Conservation (phyloP, 1,284 basidiomycete genomes). For the Neolentinus lepideus region DNA sequence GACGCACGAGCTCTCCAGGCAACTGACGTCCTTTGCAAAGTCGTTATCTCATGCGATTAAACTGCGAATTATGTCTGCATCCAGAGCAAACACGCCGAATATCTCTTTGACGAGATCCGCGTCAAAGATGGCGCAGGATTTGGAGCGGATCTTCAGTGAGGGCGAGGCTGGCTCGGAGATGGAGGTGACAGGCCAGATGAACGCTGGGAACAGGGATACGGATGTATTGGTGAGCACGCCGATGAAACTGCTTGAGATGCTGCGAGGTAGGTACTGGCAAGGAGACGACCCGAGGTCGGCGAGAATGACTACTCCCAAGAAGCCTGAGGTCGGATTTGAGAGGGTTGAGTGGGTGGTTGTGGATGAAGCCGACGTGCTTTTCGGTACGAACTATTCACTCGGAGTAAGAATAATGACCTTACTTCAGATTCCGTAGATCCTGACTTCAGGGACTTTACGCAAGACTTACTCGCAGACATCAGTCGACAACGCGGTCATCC, state of each 20-base stretch:
- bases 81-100: constrained; percentile 47
- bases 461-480: constrained; percentile 61
- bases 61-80: constrained; percentile 67
- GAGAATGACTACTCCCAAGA: constrained; percentile 5
- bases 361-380: constrained; percentile 87
- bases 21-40: constrained; percentile 71
- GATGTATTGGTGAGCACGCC: constrained; percentile 79
- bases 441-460: constrained; percentile 72
- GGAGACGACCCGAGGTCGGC: constrained; percentile 20
- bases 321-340: constrained; percentile 50
- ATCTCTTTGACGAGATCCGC: constrained; percentile 29
- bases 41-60: constrained; percentile 67
- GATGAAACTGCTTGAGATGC: constrained; percentile 66
- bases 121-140: constrained; percentile 39
- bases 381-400: constrained; percentile 44
- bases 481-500: constrained; percentile 50
- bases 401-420: not conserved
- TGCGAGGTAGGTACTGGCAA: constrained; percentile 58
- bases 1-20: constrained; percentile 82
- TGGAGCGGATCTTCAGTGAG: constrained; percentile 17
- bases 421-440: constrained; percentile 41
- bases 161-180: constrained; percentile 22
- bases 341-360: constrained; percentile 81
- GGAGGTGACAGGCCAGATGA: constrained; percentile 14
- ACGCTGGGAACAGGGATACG: constrained; percentile 23